Evolutionary conservation across 345 rosid species (phyloP), one percentile per base, ranked within the genome.

Genomic region (Dimocarpus longan): DNA sequence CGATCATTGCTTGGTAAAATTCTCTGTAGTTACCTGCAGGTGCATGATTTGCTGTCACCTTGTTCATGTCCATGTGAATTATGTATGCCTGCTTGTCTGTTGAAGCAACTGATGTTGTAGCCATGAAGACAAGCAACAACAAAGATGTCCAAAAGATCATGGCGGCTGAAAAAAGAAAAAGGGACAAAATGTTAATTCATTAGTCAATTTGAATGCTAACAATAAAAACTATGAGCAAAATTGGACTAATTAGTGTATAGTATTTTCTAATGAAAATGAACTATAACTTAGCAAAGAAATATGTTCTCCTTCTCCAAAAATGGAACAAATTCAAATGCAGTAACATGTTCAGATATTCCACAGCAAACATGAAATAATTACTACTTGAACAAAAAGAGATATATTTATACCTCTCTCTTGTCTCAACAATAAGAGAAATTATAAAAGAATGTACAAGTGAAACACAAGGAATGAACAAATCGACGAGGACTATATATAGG

Each of bases 41-140:
- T 15, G 75, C 68, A 37, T 65, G 62, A 40, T 77, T 73, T 1
- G 78, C 64, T 40, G 83, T 79, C 44, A 87, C 81, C 82, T 76
- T 89, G 69, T 85, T 64, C 80, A 80, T 80, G 82, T 85, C 80
- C 84, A 91, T 87, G 79, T 90, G 97, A 79, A 94, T 84, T 13
- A 94, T 76, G 73, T 94, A 91, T 5, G 94, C 82, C 78, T 83
- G 93, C 71, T 71, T 80, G 28, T 57, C 82, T 40, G 65, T 75
- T 0, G 84, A 75, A 54, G 86, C 88, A 73, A 77, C 39, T 71
- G 89, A 79, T n/a, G 78, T 43, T 10, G 77, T 56, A 50, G 79
- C 69, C 77, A 81, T 18, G 65, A 82, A 66, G 66, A 79, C 82
- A 26, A 87, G 54, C 73, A 82, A 65, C 73, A 80, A 24, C 64